phyloP scores from a whole-genome alignment of 805 yeast species.

The Cyberlindnera xishuangbannaensis region DNA sequence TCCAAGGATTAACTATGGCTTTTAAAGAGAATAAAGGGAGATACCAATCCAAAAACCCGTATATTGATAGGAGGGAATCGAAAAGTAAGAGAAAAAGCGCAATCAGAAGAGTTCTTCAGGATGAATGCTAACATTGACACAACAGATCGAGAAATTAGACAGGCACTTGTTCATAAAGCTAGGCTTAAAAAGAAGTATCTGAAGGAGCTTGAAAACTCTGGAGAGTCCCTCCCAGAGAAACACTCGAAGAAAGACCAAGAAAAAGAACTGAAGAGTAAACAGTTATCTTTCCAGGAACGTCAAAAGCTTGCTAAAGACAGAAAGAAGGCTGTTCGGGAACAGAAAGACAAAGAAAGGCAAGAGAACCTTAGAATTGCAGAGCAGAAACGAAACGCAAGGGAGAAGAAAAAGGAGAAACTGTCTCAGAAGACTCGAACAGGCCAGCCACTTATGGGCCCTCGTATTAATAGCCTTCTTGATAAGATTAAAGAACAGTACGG shows the following conservation, averaged over 20 bases:
- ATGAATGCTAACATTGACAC: constrained; percentile 18
- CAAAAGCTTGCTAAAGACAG: constrained; percentile 30
- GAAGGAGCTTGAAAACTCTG: constrained; percentile 71
- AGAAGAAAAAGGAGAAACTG: constrained; percentile 39
- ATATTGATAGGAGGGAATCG: constrained; percentile 21
- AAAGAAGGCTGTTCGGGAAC: constrained; percentile 27
- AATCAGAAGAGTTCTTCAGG: background rate
- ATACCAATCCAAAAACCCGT: constrained; percentile 20
- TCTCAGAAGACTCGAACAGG: constrained; percentile 62
- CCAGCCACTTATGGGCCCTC: constrained; percentile 89
- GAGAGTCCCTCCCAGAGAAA: constrained; percentile 45
- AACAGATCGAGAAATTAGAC: constrained; percentile 60
- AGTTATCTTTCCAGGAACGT: constrained; percentile 31
- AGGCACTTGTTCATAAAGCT: constrained; percentile 72
- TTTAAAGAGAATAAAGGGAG: constrained; percentile 6
- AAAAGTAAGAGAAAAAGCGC: constrained; percentile 10
- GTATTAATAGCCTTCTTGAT: constrained; percentile 71
- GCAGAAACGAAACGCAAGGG: constrained; percentile 36
- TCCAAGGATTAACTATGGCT: too few relatives aligned
- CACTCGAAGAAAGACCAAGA: constrained; percentile 20
- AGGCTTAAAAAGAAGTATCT: constrained; percentile 76
- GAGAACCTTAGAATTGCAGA: constrained; percentile 30
- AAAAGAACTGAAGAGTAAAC: constrained; percentile 15
- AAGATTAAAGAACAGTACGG: constrained; percentile 54
- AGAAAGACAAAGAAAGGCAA: constrained; percentile 36